Base-by-base conservation (phyloP, 768 basidiomycete genomes). In the Mycena rosella region DNA sequence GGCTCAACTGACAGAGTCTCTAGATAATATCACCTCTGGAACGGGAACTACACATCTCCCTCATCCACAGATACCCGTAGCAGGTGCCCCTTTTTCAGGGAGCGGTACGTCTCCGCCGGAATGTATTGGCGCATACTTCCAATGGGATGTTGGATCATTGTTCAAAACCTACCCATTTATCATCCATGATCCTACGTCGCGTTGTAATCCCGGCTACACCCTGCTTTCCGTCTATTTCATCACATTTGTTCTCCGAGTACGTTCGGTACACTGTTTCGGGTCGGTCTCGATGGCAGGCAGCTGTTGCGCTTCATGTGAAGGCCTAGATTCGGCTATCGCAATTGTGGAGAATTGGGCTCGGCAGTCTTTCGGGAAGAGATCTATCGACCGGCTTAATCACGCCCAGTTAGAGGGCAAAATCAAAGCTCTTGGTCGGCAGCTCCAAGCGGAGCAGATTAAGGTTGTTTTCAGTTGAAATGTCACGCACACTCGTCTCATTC, bases 211-310 rank as follows among this genome's bases (percentile, higher is more conserved):
- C 5, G 56, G 47, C 1, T 72, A 72, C 30, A 38, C 20, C 15
- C 55, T 71, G 18, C 15, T 60, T 2, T 49, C 72, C 18, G 49
- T 71, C 15, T 27, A 70, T 20, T 51, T 75, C 11, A 47, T 71
- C 75, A 15, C 73, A 71, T 38, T 74, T 66, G 18, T 70, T 78
- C 15, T 69, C 78, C 58, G 61, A 42, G 57, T 72, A 71, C 58
- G 70, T 59, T 20, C 51, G 67, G 18, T 47, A 34, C 17, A 40
- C 51, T 13, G 44, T 22, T n/a, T 45, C 20, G 10, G 44, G 44
- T 45, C 14, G 8, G 44, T 45, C 6, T n/a, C 44, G n/a, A 22
- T 13, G 7, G 8, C 22, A 3, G 44, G 44, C 22, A 14, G 44
- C 11, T 45, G 44, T 13, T 45, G 44, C 13, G n/a, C 4, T n/a